Conservation (phyloP, 495 filamentous ascomycete genomes). For the Tuber melanosporum region DNA sequence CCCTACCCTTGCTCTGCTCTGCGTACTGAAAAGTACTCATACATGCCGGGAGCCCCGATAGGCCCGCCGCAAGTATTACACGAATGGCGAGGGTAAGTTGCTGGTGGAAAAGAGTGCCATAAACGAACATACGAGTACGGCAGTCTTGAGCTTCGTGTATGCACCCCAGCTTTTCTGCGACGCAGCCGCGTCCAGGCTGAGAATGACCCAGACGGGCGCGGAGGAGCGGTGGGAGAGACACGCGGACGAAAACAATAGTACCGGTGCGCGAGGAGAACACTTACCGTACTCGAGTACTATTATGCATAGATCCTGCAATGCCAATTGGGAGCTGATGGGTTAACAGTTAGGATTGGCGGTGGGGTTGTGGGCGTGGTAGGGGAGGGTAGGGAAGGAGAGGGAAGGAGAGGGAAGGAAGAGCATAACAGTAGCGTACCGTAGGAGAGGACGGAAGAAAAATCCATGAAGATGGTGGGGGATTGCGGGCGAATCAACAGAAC, state of each 20-base stretch:
- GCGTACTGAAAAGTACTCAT: not conserved
- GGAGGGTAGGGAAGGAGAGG: not conserved
- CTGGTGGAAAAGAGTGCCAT: not conserved
- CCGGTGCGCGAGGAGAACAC: not conserved
- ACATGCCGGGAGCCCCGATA: not conserved
- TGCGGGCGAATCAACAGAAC: not conserved
- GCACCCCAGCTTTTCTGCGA: conserved; percentile 38
- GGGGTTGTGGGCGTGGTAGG: not conserved
- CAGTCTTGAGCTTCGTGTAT: conserved; percentile 11
- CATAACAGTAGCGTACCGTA: not conserved
- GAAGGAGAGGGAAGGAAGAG: not conserved
- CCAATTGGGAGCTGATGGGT: not conserved
- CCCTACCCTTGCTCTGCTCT: not conserved
- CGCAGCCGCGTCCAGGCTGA: conserved; percentile 29
- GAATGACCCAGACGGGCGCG: conserved; percentile 25
- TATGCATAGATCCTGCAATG: not conserved
- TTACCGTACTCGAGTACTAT: not conserved
- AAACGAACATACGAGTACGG: conserved; percentile 7
- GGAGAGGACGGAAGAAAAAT: not conserved
- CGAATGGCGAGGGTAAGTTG: not conserved
- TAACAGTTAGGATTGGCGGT: not conserved
- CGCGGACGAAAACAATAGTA: not conserved
- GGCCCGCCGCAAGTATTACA: not conserved
- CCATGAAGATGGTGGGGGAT: not conserved
- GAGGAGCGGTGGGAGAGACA: conserved; percentile 22